These are phyloP conservation scores for Teratosphaeria gauchensis DNA, from an alignment of 2,329 filamentous ascomycete genomes.

Conservation along the genomic window DNA sequence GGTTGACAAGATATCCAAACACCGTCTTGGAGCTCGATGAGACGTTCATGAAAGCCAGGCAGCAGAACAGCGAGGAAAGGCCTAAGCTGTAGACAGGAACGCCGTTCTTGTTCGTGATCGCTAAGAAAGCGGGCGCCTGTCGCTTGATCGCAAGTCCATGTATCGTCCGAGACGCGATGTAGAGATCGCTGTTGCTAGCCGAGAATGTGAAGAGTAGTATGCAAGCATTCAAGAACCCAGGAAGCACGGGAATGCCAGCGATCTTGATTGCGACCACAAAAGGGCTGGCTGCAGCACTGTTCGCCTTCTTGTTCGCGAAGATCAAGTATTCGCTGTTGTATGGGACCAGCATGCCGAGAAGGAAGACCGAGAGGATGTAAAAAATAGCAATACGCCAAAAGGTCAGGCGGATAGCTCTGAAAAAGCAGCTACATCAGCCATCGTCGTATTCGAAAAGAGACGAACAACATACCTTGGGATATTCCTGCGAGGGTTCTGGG, in stretches of 20 bases:
- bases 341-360: conserved; percentile 67
- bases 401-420: conserved; percentile 55
- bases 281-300: conserved; percentile 49
- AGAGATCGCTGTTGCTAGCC: conserved; percentile 67
- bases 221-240: conserved; percentile 62
- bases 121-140: conserved; percentile 62
- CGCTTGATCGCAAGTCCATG: conserved; percentile 64
- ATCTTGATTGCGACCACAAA: conserved; percentile 65
- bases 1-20: conserved; percentile 37
- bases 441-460: neutral
- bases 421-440: conserved; percentile 21
- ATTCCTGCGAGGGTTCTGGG: conserved; percentile 67
- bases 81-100: conserved; percentile 59
- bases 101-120: conserved; percentile 59
- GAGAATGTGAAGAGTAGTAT: conserved; percentile 70
- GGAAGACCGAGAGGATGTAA: conserved; percentile 63
- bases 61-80: conserved; percentile 52
- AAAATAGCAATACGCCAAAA: conserved; percentile 77
- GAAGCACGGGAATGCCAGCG: conserved; percentile 53
- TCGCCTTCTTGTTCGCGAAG: conserved; percentile 42
- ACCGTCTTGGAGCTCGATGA: conserved; percentile 31
- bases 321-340: conserved; percentile 54
- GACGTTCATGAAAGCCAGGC: conserved; percentile 44
- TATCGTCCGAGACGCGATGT: conserved; percentile 49
- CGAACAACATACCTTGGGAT: conserved; percentile 47